phyloP scores from a whole-genome alignment of 192 early-diverging fungal genomes.

The Dissophora globulifera region DNA sequence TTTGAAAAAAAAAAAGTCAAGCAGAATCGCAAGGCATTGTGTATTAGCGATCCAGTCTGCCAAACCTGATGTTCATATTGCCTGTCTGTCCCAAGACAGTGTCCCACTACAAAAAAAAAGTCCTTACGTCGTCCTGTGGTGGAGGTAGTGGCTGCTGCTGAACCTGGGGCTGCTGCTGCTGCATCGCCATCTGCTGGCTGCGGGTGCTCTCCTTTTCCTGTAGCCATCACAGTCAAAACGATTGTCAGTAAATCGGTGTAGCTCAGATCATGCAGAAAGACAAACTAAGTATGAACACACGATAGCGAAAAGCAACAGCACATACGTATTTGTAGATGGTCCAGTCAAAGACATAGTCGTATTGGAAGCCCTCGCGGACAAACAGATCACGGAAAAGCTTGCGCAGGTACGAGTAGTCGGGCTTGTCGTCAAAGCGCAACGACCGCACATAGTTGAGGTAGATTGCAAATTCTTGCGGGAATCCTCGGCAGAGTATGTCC shows the following conservation, averaged over 20 bases:
- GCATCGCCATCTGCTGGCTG: constrained; percentile 37
- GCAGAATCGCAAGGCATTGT: not conserved
- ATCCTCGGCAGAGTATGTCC: constrained; percentile 84
- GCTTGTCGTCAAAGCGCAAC: constrained; percentile 91
- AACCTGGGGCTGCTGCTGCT: constrained; percentile 5
- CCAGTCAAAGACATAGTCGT: constrained; percentile 94
- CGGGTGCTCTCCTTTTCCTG: constrained; percentile 51
- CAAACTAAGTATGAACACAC: too few relatives aligned
- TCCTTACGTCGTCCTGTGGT: constrained; percentile 12
- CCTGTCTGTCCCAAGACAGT: too few relatives aligned
- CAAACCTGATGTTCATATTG: too few relatives aligned
- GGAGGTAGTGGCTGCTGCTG: constrained; percentile 21
- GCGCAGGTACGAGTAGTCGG: constrained; percentile 90
- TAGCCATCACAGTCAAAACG: not conserved
- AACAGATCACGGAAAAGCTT: constrained; percentile 88
- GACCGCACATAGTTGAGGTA: constrained; percentile 89
- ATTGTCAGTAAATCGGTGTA: not conserved
- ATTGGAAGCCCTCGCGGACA: constrained; percentile 83
- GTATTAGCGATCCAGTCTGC: too few relatives aligned
- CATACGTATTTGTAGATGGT: constrained; percentile 77
- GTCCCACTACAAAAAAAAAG: not conserved
- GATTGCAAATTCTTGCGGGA: constrained; percentile 86
- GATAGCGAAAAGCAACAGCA: not conserved
- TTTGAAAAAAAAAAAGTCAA: not conserved
- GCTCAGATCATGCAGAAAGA: not conserved